Evolutionary conservation across 163 green algal species (phyloP).

Genomic region (Prototheca wickerhamii): DNA sequence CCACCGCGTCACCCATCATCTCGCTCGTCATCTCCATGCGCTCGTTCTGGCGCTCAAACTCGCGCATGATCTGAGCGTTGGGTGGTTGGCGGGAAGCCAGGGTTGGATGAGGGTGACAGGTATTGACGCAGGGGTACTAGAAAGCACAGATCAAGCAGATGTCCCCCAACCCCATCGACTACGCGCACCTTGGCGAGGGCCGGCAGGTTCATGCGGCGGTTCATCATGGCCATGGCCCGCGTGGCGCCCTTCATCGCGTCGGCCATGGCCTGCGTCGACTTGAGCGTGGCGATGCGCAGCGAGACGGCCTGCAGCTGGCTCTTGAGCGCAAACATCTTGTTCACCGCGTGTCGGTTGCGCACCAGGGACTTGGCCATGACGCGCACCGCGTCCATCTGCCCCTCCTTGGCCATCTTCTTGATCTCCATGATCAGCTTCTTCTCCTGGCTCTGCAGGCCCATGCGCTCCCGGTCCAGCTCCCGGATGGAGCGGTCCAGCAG

Average conservation of each 20-base stretch:
- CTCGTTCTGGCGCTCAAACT: slow-evolving; percentile 98
- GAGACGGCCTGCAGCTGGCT: slow-evolving; percentile 91
- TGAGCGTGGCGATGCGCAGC: slow-evolving; percentile 84
- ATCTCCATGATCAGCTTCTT: slow-evolving; percentile 96
- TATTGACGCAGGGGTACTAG: slow-evolving; percentile 20
- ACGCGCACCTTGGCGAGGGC: slow-evolving; percentile 48
- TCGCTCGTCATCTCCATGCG: slow-evolving; percentile 96
- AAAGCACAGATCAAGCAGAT: not conserved
- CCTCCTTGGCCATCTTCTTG: slow-evolving; percentile 94
- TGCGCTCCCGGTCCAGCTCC: slow-evolving; percentile 89
- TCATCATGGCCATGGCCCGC: slow-evolving; percentile 96
- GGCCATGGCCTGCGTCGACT: slow-evolving; percentile 95
- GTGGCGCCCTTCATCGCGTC: slow-evolving; percentile 93
- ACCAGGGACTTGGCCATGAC: slow-evolving; percentile 98
- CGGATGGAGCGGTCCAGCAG: slow-evolving; percentile 96
- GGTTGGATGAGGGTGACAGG: not conserved
- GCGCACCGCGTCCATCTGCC: slow-evolving; percentile 89
- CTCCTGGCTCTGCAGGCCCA: slow-evolving; percentile 81
- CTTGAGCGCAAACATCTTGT: slow-evolving; percentile 94
- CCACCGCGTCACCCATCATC: slow-evolving; percentile 70
- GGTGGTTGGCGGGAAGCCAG: too few species aligned
- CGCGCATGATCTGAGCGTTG: slow-evolving; percentile 87
- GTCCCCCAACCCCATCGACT: not conserved
- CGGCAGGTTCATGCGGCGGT: slow-evolving; percentile 88
- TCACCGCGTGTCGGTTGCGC: slow-evolving; percentile 91